These are phyloP conservation scores for Botryotinia narcissicola DNA, from an alignment of 2,329 filamentous ascomycete species.

Conservation along the genomic window DNA sequence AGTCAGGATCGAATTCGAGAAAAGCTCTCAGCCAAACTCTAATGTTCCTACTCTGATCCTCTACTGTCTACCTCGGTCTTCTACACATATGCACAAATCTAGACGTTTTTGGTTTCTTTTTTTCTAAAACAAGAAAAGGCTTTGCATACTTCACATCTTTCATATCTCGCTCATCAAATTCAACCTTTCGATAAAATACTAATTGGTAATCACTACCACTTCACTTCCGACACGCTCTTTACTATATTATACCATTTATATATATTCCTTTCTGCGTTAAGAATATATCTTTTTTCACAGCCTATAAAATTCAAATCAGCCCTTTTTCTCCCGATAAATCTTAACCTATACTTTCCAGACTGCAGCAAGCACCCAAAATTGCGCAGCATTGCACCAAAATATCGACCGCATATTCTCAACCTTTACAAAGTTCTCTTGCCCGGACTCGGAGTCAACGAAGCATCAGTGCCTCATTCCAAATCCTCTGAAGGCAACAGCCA, in stretches of 20 bases:
- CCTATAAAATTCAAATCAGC: constrained; percentile 5
- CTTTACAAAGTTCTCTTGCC: background rate
- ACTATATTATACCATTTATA: constrained; percentile 7
- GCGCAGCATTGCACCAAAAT: constrained; percentile 11
- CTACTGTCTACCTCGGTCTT: background rate
- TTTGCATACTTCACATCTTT: constrained; percentile 3
- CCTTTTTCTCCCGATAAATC: background rate
- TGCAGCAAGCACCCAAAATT: constrained; percentile 5
- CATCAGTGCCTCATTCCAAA: constrained; percentile 14
- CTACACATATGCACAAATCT: background rate
- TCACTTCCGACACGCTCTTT: constrained; percentile 1
- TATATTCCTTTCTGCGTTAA: constrained; percentile 3
- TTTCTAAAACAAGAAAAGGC: background rate
- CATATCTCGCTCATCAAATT: constrained; percentile 3
- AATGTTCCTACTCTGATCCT: constrained; percentile 14
- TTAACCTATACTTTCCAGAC: constrained; percentile 7
- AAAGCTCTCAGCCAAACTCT: background rate
- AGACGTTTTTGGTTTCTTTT: background rate
- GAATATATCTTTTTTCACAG: background rate
- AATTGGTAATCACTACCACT: constrained; percentile 3
- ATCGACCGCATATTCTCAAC: constrained; percentile 14
- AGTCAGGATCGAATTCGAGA: constrained; percentile 10
- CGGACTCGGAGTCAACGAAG: constrained; percentile 14
- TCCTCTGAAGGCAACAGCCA: constrained; percentile 15
- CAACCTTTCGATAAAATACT: constrained; percentile 2